Evolutionary conservation across 306 rosid species (phyloP), one percentile per base, ranked within the genome.

Genomic region (Vigna reflexopilosa): DNA sequence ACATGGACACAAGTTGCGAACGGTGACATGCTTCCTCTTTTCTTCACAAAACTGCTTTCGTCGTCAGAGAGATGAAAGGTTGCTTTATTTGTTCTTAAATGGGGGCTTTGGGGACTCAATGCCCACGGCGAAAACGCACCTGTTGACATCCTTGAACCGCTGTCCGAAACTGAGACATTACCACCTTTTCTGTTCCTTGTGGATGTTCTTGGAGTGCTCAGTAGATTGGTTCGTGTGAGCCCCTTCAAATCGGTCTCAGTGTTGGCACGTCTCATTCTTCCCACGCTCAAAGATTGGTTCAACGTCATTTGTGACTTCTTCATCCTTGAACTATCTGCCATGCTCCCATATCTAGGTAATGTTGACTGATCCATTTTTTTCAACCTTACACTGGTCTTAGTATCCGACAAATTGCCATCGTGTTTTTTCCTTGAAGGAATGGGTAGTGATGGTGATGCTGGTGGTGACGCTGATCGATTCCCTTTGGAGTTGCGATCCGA

Each of bases 21-120:
- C 9, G 86, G 81, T 16, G 89, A 82, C 54, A 85, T 5, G 74
- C 89, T 75, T 7, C n/a, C 80, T 65, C 86, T 76, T 50, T 71
- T 76, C 13, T 4, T 22, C 63, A 12, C 51, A 9, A 15, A 22
- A 65, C 32, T 22, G 13, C 24, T 51, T 7, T 63, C 75, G 4
- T 72, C 54, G 26, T 75, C 76, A 10, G 81, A 78, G 30, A 42
- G 26, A 55, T 72, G 32, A 19, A 34, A 61, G 2, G 57, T 26
- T 24, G 81, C 16, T 68, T 30, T 67, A 57, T 24, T 49, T 15
- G 64, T 65, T 51, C 64, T 75, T 32, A 7, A 51, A 24, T 56
- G 58, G 7, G 86, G 72, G 55, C 84, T 66, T 14, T 70, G 65
- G 13, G 88, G 86, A 52, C 84, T 82, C 77, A 72, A 17, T 45